phyloP scores from a whole-genome alignment of 1,139 yeast species.

The Nakaseomyces bracarensis region DNA sequence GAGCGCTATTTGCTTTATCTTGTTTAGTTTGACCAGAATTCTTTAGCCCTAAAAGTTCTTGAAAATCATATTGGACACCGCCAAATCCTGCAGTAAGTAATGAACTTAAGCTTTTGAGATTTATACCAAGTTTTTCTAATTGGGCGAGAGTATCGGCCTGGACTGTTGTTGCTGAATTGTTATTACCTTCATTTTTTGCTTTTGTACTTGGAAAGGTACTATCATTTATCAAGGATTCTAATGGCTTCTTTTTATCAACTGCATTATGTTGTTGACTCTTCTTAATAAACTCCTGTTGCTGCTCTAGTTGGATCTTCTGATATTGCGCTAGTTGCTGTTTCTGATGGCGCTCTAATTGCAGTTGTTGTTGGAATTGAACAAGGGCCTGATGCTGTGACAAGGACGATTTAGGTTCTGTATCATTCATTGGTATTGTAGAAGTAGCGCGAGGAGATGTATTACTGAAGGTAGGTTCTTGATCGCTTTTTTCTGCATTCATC shows the following conservation, averaged over 20 bases:
- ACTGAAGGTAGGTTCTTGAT: not conserved
- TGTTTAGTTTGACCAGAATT: conserved; percentile 9
- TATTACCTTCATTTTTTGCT: not conserved
- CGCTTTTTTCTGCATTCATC: conserved; percentile 1
- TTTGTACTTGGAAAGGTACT: not conserved
- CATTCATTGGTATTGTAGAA: not conserved
- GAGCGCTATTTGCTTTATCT: conserved; percentile 17
- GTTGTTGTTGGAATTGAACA: conserved; percentile 4
- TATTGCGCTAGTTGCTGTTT: conserved; percentile 7
- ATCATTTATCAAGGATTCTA: not conserved
- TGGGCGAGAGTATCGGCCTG: conserved; percentile 7
- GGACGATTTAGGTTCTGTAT: not conserved
- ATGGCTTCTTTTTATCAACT: not conserved
- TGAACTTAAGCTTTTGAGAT: conserved; percentile 6
- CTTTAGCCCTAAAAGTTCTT: conserved; percentile 24
- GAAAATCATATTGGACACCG: conserved; percentile 29
- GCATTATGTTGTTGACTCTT: not conserved
- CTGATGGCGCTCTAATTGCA: conserved; percentile 7
- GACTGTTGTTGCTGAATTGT: conserved; percentile 6
- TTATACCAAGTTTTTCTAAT: conserved; percentile 6
- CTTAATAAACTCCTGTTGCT: conserved; percentile 3
- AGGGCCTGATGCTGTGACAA: not conserved
- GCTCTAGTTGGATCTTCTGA: conserved; percentile 5
- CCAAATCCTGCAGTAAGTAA: conserved; percentile 26
- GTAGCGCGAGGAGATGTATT: not conserved